These are phyloP conservation scores for Xylariaceae sp. DNA, from an alignment of 2,329 filamentous ascomycete genomes.

Conservation along the genomic window DNA sequence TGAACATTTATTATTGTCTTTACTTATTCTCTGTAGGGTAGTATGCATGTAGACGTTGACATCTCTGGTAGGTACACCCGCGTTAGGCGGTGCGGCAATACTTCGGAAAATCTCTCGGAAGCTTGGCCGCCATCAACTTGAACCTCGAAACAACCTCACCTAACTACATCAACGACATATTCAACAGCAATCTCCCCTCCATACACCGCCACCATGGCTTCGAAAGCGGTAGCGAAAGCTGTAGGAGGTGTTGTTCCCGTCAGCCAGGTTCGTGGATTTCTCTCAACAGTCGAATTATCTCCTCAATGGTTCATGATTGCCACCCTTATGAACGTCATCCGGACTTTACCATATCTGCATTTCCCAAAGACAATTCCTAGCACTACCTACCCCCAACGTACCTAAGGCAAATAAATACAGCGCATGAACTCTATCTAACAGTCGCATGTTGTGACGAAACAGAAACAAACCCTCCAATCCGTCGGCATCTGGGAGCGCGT, in stretches of 20 bases:
- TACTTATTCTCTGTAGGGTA: too few relatives aligned
- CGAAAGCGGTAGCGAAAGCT: conserved; percentile 64
- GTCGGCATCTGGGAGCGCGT: conserved; percentile 85
- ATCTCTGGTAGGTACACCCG: not conserved
- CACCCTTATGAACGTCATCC: too few relatives aligned
- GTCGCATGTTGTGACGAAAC: too few relatives aligned
- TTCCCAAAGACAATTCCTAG: not conserved
- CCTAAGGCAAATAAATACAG: not conserved
- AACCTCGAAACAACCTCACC: conserved; percentile 30
- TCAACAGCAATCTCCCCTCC: conserved; percentile 30
- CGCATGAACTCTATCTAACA: too few relatives aligned
- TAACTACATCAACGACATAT: conserved; percentile 23
- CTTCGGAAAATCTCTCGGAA: conserved; percentile 18
- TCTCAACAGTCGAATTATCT: not conserved
- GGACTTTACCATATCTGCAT: too few relatives aligned
- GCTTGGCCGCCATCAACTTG: conserved; percentile 12
- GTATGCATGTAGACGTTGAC: not conserved
- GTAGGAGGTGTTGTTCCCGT: conserved; percentile 61
- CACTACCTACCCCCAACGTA: not conserved
- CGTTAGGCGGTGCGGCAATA: conserved; percentile 33
- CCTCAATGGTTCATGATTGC: conserved; percentile 9
- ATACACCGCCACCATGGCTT: conserved; percentile 59
- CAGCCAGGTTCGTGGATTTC: conserved; percentile 57
- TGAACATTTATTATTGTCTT: too few relatives aligned
- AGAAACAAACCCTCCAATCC: conserved; percentile 98